Evolutionary conservation across 305 asterid species (phyloP).

Genomic region (Fraxinus ornus): DNA sequence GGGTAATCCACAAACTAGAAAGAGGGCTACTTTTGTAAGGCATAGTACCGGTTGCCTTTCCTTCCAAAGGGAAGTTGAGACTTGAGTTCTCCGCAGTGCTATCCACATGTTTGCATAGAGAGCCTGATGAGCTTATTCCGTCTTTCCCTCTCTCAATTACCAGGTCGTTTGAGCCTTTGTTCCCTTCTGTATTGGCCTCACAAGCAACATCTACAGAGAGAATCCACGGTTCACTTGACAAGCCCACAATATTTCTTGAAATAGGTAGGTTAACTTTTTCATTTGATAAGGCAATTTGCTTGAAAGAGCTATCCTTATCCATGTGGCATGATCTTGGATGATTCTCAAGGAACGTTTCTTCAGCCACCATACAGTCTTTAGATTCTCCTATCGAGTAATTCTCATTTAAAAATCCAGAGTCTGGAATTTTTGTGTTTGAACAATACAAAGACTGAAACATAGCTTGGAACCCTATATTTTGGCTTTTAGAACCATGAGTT

Average conservation of each 20-base stretch:
- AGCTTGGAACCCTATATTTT: slow-evolving; percentile 45
- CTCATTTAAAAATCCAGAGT: slow-evolving; percentile 26
- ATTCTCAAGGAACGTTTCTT: slow-evolving; percentile 20
- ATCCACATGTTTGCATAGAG: slow-evolving; percentile 12
- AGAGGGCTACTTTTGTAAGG: slow-evolving; percentile 24
- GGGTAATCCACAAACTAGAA: slow-evolving; percentile 69
- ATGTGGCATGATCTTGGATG: slow-evolving; percentile 23
- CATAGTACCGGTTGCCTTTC: not conserved
- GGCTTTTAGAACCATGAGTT: slow-evolving; percentile 28
- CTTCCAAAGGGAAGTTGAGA: slow-evolving; percentile 17
- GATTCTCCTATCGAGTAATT: slow-evolving; percentile 29
- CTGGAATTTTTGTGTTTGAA: slow-evolving; percentile 26
- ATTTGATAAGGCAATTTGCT: slow-evolving; percentile 31
- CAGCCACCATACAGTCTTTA: slow-evolving; percentile 26
- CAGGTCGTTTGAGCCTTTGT: slow-evolving; percentile 15
- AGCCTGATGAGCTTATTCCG: slow-evolving; percentile 1
- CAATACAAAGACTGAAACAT: slow-evolving; percentile 60
- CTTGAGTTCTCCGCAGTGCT: slow-evolving; percentile 12
- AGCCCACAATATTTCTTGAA: slow-evolving; percentile 20
- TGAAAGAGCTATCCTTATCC: slow-evolving; percentile 24
- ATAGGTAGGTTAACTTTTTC: slow-evolving; percentile 23
- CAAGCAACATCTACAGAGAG: slow-evolving; percentile 17
- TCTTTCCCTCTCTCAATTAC: not conserved
- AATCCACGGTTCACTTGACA: slow-evolving; percentile 16
- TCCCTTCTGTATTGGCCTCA: slow-evolving; percentile 17